These are phyloP conservation scores for Xylaria hypoxylon DNA, from an alignment of 2,329 filamentous ascomycete species.

Conservation along the genomic window DNA sequence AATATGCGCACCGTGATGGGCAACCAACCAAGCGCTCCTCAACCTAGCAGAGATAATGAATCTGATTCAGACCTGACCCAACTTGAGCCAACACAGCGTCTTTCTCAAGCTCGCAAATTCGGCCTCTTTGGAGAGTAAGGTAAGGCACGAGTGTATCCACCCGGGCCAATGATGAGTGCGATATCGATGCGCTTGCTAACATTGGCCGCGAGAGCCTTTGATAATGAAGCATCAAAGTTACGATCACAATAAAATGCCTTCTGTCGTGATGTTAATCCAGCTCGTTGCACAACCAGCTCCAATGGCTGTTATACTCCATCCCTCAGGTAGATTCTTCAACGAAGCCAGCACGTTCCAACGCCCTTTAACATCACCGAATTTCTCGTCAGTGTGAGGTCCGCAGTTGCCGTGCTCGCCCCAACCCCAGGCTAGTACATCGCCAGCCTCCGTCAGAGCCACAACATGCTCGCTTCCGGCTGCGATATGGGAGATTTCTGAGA, in stretches of 20 bases:
- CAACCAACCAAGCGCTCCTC: conserved; percentile 44
- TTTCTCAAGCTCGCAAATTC: conserved; percentile 72
- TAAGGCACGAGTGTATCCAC: not conserved
- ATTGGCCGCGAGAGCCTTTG: not conserved
- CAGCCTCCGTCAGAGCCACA: conserved; percentile 74
- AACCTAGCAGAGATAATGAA: conserved; percentile 39
- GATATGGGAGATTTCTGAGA: conserved; percentile 72
- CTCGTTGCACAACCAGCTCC: conserved; percentile 93
- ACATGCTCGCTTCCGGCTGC: conserved; percentile 91
- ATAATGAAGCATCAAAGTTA: conserved; percentile 28
- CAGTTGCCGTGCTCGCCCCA: conserved; percentile 99
- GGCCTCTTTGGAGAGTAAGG: conserved; percentile 56
- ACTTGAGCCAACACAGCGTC: conserved; percentile 78
- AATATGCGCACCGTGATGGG: conserved; percentile 57
- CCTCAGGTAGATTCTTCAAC: conserved; percentile 63
- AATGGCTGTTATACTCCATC: conserved; percentile 67
- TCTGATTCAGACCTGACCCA: conserved; percentile 47
- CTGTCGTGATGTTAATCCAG: conserved; percentile 70
- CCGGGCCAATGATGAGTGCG: conserved; percentile 17
- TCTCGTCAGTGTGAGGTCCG: conserved; percentile 72
- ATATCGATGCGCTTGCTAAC: not conserved
- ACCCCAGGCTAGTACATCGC: conserved; percentile 85
- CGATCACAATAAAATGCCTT: conserved; percentile 50
- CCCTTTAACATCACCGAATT: conserved; percentile 71
- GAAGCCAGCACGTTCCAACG: conserved; percentile 75